A percentile compares a stretch with the other conserved stretches of the same genome.
Evolutionary conservation across 192 early-diverging fungal species (phyloP).

Genomic region (Linnemannia schmuckeri): DNA sequence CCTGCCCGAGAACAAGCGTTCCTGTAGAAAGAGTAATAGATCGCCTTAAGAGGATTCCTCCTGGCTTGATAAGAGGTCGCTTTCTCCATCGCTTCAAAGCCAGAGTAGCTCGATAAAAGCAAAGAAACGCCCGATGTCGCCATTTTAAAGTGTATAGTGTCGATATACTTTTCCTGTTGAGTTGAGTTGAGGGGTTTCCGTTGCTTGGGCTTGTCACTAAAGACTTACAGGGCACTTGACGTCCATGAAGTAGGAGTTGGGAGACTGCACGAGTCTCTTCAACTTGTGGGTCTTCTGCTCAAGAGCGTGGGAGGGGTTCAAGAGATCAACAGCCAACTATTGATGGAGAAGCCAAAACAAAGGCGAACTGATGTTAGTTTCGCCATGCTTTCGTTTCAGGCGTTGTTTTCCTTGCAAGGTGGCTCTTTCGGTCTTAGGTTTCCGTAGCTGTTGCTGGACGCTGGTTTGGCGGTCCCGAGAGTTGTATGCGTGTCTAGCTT

Average conservation of each 20-base stretch:
- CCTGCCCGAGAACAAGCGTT: background rate
- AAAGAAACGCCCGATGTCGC: background rate
- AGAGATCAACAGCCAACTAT: conserved; percentile 93
- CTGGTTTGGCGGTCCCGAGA: background rate
- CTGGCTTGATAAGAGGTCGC: background rate
- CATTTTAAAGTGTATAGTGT: background rate
- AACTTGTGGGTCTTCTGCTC: conserved; percentile 94
- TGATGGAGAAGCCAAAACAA: conserved; percentile 4
- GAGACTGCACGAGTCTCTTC: conserved; percentile 95
- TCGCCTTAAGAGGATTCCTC: background rate
- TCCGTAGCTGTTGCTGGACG: background rate
- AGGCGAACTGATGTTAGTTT: conserved; percentile 34
- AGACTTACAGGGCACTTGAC: conserved; percentile 86
- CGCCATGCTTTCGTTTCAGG: background rate
- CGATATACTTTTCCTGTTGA: background rate
- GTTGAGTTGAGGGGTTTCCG: background rate
- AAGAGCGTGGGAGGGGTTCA: conserved; percentile 86
- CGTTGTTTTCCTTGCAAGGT: background rate
- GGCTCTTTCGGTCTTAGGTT: background rate
- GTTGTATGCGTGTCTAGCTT: background rate
- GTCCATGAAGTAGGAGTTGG: conserved; percentile 99
- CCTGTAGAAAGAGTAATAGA: background rate
- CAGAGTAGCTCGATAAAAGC: background rate
- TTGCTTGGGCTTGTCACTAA: background rate
- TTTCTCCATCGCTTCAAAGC: background rate